Evolutionary conservation across 2,329 filamentous ascomycete genomes (phyloP).

Genomic region (Diaporthe ampelina): DNA sequence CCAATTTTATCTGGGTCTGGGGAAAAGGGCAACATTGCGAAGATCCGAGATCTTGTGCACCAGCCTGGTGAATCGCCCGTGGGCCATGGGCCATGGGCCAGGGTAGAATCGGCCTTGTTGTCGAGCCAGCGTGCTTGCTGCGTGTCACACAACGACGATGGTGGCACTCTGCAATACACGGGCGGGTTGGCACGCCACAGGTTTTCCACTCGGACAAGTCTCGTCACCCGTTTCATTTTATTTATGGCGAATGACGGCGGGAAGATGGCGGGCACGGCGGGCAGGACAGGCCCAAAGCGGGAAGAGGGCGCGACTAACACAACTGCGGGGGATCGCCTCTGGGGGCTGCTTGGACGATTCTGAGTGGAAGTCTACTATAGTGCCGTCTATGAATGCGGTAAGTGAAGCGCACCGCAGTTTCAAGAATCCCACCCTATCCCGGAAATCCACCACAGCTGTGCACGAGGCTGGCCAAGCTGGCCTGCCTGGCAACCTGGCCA

Average conservation of each 20-base stretch:
- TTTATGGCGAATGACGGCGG: conserved; percentile 24
- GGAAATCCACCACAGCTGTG: not conserved
- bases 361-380: conserved; percentile 18
- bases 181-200: conserved; percentile 18
- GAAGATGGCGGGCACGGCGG: not conserved
- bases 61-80: too few relatives aligned
- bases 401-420: conserved; percentile 32
- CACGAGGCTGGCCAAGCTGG: conserved; percentile 12
- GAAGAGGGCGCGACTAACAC: conserved; percentile 16
- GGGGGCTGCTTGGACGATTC: conserved; percentile 25
- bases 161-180: conserved; percentile 13
- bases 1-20: conserved; percentile 27
- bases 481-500: not conserved
- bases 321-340: conserved; percentile 24
- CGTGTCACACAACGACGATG: conserved; percentile 18
- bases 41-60: not conserved
- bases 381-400: conserved; percentile 16
- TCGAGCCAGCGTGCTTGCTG: not conserved
- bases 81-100: not conserved
- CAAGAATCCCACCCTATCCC: conserved; percentile 22
- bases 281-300: not conserved
- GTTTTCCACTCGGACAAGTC: conserved; percentile 6
- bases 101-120: not conserved
- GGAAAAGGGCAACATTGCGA: conserved; percentile 14
- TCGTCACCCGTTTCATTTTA: conserved; percentile 31